Conservation (phyloP, 2,329 filamentous ascomycete species). For the Fusarium sp. region DNA sequence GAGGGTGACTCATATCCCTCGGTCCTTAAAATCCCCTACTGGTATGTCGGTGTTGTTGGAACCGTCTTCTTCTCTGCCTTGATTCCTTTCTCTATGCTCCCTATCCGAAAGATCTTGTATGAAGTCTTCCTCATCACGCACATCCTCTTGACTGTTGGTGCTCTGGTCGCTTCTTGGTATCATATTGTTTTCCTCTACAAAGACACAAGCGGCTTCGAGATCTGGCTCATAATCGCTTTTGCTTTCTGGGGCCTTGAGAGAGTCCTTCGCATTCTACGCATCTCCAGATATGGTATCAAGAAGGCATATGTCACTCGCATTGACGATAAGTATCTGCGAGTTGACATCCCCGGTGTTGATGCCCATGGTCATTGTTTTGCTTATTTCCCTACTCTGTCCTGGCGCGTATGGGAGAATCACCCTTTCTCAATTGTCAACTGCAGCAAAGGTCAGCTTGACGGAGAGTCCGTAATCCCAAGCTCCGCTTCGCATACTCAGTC, state of each 20-base stretch:
- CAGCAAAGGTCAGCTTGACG: conserved; percentile 11
- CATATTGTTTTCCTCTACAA: conserved; percentile 52
- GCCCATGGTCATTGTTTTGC: conserved; percentile 44
- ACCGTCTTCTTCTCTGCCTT: conserved; percentile 48
- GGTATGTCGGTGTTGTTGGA: conserved; percentile 56
- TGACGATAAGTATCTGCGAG: conserved; percentile 44
- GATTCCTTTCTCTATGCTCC: conserved; percentile 47
- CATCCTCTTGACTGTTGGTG: conserved; percentile 52
- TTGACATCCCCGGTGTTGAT: conserved; percentile 43
- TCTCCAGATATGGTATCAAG: conserved; percentile 39
- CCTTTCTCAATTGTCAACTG: conserved; percentile 45
- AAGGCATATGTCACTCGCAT: conserved; percentile 42
- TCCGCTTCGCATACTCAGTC: conserved; percentile 17
- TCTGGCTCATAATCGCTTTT: conserved; percentile 44
- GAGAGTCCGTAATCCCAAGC: background rate
- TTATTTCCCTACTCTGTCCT: conserved; percentile 46
- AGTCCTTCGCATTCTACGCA: conserved; percentile 35
- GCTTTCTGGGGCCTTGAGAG: conserved; percentile 46
- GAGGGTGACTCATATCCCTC: conserved; percentile 40
- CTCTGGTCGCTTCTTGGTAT: conserved; percentile 55
- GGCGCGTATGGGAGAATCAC: conserved; percentile 48
- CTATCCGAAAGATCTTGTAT: conserved; percentile 51
- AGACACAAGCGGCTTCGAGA: conserved; percentile 55
- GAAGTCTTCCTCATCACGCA: conserved; percentile 58
- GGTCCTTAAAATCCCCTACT: conserved; percentile 49